Evolutionary conservation across 2,329 filamentous ascomycete species (phyloP).

Genomic region (Coleophoma cylindrospora): DNA sequence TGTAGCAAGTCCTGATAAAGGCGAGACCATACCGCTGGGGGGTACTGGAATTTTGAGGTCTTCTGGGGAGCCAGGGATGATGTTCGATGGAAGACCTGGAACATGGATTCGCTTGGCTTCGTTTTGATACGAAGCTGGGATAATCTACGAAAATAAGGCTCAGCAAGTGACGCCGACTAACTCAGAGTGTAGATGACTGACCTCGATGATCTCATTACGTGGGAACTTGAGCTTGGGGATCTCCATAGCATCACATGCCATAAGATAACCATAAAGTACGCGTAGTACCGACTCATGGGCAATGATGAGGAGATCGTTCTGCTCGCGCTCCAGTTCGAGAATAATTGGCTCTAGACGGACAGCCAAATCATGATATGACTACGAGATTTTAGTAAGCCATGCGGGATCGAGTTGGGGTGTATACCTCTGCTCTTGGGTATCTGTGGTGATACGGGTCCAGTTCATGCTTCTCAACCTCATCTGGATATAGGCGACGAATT

Average conservation of each 20-base stretch:
- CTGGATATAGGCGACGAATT: conserved; percentile 78
- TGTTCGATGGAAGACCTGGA: conserved; percentile 54
- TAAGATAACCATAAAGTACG: conserved; percentile 94
- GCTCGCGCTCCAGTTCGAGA: conserved; percentile 91
- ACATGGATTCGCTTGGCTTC: conserved; percentile 89
- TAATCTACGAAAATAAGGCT: conserved; percentile 50
- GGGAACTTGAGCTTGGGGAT: conserved; percentile 93
- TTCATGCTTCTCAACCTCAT: conserved; percentile 90
- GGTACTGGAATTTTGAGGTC: conserved; percentile 76
- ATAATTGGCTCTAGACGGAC: conserved; percentile 97
- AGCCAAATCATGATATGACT: conserved; percentile 98
- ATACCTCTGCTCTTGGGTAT: conserved; percentile 88
- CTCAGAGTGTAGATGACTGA: conserved; percentile 24
- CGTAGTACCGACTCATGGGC: conserved; percentile 97
- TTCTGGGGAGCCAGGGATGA: conserved; percentile 74
- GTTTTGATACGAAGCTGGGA: conserved; percentile 96
- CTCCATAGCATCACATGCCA: conserved; percentile 95
- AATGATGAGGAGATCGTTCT: conserved; percentile 96
- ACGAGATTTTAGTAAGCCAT: conserved; percentile 17
- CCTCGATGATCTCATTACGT: conserved; percentile 94
- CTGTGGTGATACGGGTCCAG: conserved; percentile 94
- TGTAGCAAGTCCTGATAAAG: conserved; percentile 20
- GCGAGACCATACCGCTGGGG: conserved; percentile 38
- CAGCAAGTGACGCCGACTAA: neutral
- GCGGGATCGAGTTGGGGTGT: conserved; percentile 12